Evolutionary conservation across 805 yeast genomes (phyloP).

Genomic region (Yarrowia deformans): DNA sequence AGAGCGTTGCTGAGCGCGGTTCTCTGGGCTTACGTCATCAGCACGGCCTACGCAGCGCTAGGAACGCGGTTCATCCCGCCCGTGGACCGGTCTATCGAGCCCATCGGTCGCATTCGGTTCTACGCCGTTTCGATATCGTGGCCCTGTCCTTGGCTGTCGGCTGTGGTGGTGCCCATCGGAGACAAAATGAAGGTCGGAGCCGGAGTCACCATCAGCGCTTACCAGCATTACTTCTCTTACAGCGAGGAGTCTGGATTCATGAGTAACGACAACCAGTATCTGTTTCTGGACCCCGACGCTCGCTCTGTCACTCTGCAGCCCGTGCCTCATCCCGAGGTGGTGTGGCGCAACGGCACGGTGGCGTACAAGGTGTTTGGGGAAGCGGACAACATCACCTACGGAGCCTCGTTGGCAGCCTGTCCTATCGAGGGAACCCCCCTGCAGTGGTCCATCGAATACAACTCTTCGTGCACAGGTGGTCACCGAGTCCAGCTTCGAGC

Average conservation of each 20-base stretch:
- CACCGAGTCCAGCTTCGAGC: conserved; percentile 13
- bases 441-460: conserved; percentile 19
- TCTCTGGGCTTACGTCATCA: background rate
- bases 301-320: background rate
- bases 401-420: conserved; percentile 18
- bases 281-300: conserved; percentile 9
- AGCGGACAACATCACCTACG: conserved; percentile 5
- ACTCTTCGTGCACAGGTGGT: conserved; percentile 19
- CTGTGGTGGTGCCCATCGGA: conserved; percentile 1
- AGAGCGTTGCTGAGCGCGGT: background rate
- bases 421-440: background rate
- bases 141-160: conserved; percentile 29
- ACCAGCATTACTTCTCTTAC: background rate
- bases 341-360: conserved; percentile 34
- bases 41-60: background rate
- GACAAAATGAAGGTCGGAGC: conserved; percentile 28
- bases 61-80: conserved; percentile 7
- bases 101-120: conserved; percentile 3
- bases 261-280: conserved; percentile 5
- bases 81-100: conserved; percentile 15
- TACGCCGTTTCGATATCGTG: conserved; percentile 26
- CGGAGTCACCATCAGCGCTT: background rate
- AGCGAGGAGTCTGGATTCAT: conserved; percentile 7
- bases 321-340: conserved; percentile 23
- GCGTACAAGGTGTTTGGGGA: background rate